These are phyloP conservation scores for Chondrus crispus DNA, from an alignment of 23 red algal genomes.

Conservation along the genomic window DNA sequence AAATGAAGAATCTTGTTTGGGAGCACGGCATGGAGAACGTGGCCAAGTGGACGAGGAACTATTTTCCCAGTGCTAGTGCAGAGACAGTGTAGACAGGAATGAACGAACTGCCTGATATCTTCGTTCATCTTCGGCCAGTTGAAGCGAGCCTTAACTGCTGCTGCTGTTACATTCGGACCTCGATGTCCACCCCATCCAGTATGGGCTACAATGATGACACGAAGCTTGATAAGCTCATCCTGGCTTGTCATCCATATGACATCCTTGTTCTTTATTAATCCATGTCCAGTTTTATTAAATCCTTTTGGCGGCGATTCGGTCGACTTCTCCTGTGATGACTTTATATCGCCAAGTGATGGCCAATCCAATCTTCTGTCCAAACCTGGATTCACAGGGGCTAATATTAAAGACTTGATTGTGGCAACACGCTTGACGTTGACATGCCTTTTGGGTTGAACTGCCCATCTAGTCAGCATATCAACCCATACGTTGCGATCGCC, in stretches of 20 bases:
- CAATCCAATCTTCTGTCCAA: neutral
- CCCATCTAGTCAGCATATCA: constrained; percentile 3
- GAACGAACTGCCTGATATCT: neutral
- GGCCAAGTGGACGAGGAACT: neutral
- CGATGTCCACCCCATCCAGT: neutral
- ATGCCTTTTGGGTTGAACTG: neutral
- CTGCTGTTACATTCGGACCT: neutral
- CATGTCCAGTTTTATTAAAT: neutral
- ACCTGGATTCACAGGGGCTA: neutral
- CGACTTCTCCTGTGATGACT: neutral
- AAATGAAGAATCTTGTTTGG: constrained; percentile 21
- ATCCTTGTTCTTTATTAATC: neutral
- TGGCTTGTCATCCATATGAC: neutral
- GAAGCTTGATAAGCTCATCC: neutral
- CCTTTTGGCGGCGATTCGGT: neutral
- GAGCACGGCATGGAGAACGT: neutral
- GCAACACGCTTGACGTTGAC: neutral
- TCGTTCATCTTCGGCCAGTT: neutral
- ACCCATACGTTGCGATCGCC: constrained; percentile 20
- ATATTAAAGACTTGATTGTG: neutral
- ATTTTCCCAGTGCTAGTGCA: neutral
- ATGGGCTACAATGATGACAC: constrained; percentile 9
- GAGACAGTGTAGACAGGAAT: constrained; percentile 13
- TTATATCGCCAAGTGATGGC: constrained; percentile 2
- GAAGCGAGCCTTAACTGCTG: neutral